Base-by-base conservation (phyloP, 805 yeast genomes). In the Jamesozyma piceae region DNA sequence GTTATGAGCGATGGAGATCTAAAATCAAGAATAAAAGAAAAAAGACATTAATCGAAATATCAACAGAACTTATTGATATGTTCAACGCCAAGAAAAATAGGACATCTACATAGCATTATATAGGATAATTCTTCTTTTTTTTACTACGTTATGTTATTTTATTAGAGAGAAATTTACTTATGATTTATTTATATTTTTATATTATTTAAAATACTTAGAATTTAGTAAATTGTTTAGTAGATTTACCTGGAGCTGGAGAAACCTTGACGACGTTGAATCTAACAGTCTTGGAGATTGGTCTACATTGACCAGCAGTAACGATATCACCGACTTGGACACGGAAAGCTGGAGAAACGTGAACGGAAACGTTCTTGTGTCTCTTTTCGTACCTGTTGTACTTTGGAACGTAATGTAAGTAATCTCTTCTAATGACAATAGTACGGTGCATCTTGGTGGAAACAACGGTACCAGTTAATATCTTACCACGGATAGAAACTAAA, bases 391-490 rank as follows among this genome's bases (percentile, higher is more conserved):
- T 89, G 95, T 90, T 90, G 80, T 92, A 92, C 82, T 92, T 92
- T 74, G 97, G 95, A 74, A 92, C 84, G 78, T 87, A 92, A 80
- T 92, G 98, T 72, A 92, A 86, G 94, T 92, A 92, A 72, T 92
- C 97, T 79, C 98, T 90, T 83, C 98, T 88, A 78, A 92, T 85
- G 73, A 92, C 83, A 78, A 92, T 84, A 67, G 98, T 92, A 81
- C 98, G 92, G 94, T 92, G 98, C 98, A 92, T 92, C 81, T 92
- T 92, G 82, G 98, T 89, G 67, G 98, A 92, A 62, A 92, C 95
- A 75, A 92, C 98, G 69, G 95, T 85, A 77, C 98, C 98, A 63
- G 96, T 82, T 73, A 92, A 82, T 71, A 92, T 92, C 78, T 86
- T 89, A 79, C 98, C 98, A 80, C 98, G 88, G 84, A 92, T 92